Conservation (phyloP, 2,329 filamentous ascomycete species). For the Cadophora luteo-olivacea region DNA sequence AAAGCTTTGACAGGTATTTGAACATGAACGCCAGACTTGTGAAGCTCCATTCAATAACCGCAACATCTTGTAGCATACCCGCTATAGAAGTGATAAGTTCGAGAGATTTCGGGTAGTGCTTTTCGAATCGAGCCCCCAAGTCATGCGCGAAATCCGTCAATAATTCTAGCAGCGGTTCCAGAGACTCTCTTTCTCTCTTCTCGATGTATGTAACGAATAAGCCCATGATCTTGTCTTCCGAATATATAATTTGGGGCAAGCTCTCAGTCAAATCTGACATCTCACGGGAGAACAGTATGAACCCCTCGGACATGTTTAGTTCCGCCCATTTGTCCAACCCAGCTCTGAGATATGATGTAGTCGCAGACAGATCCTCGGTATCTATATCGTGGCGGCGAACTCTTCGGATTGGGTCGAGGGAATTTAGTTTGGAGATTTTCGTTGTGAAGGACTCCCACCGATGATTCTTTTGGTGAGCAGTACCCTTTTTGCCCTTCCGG, state of each 20-base stretch:
- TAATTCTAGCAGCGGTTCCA: constrained; percentile 89
- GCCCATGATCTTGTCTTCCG: constrained; percentile 84
- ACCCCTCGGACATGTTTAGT: constrained; percentile 85
- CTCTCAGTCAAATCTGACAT: constrained; percentile 84
- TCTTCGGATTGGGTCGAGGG: constrained; percentile 88
- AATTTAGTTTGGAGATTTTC: constrained; percentile 88
- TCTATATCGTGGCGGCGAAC: constrained; percentile 86
- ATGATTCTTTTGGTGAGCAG: constrained; percentile 80
- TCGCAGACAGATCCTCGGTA: constrained; percentile 74
- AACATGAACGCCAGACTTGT: constrained; percentile 93
- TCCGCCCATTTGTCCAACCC: constrained; percentile 89
- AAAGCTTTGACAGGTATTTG: constrained; percentile 90
- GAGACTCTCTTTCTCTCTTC: constrained; percentile 75
- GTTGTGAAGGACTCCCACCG: constrained; percentile 90
- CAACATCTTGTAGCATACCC: constrained; percentile 76
- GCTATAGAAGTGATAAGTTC: constrained; percentile 79
- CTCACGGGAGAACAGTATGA: constrained; percentile 77
- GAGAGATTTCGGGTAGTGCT: constrained; percentile 80
- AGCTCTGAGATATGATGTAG: constrained; percentile 86
- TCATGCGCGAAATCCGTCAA: constrained; percentile 95
- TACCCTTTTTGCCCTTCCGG: constrained; percentile 73
- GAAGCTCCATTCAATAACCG: constrained; percentile 98
- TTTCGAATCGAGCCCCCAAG: constrained; percentile 84
- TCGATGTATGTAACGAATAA: constrained; percentile 78
- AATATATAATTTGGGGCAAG: constrained; percentile 89